Conservation (phyloP, 495 filamentous ascomycete genomes). For the Aspergillus bertholletiae region DNA sequence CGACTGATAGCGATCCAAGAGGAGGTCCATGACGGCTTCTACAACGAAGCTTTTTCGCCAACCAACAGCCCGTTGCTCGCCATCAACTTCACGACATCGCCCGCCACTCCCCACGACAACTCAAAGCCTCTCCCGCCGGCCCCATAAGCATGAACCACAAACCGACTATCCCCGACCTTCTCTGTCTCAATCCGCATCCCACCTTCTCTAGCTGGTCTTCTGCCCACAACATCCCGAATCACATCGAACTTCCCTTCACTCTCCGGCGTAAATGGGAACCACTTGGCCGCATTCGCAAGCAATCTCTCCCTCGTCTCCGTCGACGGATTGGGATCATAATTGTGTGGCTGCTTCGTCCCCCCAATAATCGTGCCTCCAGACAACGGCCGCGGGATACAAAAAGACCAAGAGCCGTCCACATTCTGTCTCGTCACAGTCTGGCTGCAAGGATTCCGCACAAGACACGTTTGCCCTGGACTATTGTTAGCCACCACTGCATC, state of each 20-base stretch:
- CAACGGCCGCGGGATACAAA: constrained; percentile 56
- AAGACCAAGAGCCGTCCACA: constrained; percentile 56
- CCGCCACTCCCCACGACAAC: constrained; percentile 40
- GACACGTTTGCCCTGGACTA: constrained; percentile 36
- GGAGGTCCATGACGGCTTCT: no score
- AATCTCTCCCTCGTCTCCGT: constrained; percentile 43
- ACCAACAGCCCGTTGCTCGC: constrained; percentile 24
- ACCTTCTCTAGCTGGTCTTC: constrained; percentile 41
- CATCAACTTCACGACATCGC: constrained; percentile 34
- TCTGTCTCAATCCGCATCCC: constrained; percentile 42
- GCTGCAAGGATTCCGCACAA: constrained; percentile 43
- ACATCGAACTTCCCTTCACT: constrained; percentile 39
- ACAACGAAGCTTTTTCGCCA: constrained; percentile 26
- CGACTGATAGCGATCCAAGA: no score
- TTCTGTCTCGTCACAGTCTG: constrained; percentile 59
- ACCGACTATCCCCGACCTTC: constrained; percentile 18
- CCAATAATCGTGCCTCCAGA: constrained; percentile 61
- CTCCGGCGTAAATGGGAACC: constrained; percentile 41
- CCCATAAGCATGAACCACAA: constrained; percentile 61
- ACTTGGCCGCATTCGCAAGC: constrained; percentile 40
- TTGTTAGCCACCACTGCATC: not conserved
- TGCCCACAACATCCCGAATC: constrained; percentile 43
- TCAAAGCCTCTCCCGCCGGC: constrained; percentile 58
- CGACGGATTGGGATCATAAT: constrained; percentile 51
- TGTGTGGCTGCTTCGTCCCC: constrained; percentile 56